Evolutionary conservation across 345 rosid genomes (phyloP).

Genomic region (Boechera retrofracta): DNA sequence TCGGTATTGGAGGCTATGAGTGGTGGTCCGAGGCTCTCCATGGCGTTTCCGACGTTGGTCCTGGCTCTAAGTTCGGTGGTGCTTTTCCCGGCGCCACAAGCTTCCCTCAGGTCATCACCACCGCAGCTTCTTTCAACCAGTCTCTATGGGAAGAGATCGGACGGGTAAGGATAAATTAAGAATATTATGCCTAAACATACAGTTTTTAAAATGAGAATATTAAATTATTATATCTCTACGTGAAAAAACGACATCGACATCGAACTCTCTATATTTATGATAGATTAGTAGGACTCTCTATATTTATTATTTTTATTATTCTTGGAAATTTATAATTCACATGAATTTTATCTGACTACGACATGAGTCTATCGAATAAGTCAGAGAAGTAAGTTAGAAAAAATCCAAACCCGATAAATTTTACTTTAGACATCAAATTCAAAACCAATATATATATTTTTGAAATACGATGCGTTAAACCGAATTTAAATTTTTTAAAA

Average conservation of each 20-base stretch:
- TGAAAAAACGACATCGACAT: conserved; percentile 29
- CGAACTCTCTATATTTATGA: no score
- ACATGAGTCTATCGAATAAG: conserved; percentile 29
- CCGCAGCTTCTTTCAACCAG: conserved; percentile 90
- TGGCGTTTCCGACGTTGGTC: conserved; percentile 83
- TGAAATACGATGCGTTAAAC: neutral
- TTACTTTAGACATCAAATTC: neutral
- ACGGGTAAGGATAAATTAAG: conserved; percentile 54
- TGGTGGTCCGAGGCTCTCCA: conserved; percentile 99
- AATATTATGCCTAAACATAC: conserved; percentile 1
- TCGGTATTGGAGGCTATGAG: conserved; percentile 85
- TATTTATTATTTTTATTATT: neutral
- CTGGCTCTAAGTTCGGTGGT: conserved; percentile 73
- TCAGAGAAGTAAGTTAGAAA: conserved; percentile 22
- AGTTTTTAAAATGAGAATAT: neutral
- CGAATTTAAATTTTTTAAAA: neutral
- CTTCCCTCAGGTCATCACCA: conserved; percentile 93
- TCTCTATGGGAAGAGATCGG: conserved; percentile 89
- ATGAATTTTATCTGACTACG: conserved; percentile 11
- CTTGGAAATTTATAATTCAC: conserved; percentile 7
- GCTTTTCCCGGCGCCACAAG: conserved; percentile 81
- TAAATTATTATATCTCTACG: conserved; percentile 1
- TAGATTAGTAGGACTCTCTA: conserved; percentile 16
- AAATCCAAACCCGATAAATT: neutral
- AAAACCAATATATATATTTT: neutral